A percentile compares a stretch with the other conserved stretches of the same genome.
These are phyloP conservation scores for Helminthosporium solani DNA, from an alignment of 2,329 filamentous ascomycete genomes.

Conservation along the genomic window DNA sequence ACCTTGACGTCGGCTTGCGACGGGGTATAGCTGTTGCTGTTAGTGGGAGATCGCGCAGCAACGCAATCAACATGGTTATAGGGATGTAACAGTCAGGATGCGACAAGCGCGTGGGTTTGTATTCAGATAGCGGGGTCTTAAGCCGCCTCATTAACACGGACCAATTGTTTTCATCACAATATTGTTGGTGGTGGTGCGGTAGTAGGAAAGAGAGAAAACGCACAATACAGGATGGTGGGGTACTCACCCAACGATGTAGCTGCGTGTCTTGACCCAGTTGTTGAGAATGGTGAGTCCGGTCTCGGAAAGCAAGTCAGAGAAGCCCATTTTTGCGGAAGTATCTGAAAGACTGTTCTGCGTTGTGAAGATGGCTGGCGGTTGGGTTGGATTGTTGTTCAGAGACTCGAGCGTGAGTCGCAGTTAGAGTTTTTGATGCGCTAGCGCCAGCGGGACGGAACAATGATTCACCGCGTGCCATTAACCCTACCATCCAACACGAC, in stretches of 20 bases:
- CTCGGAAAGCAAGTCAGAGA: slow-evolving; percentile 67
- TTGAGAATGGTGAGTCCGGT: slow-evolving; percentile 68
- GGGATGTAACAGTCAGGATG: slow-evolving; percentile 62
- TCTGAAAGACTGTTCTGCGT: slow-evolving; percentile 1
- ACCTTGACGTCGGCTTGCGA: slow-evolving; percentile 94
- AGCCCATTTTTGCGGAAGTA: slow-evolving; percentile 59
- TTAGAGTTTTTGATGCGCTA: neutral
- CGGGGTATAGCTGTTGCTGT: slow-evolving; percentile 58
- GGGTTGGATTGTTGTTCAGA: too few species aligned
- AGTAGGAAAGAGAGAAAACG: slow-evolving; percentile 18
- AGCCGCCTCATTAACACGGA: slow-evolving; percentile 95
- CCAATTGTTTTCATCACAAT: slow-evolving; percentile 83
- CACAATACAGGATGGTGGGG: slow-evolving; percentile 23
- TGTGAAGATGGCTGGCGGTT: neutral
- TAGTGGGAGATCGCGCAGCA: slow-evolving; percentile 17
- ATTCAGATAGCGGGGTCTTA: slow-evolving; percentile 86
- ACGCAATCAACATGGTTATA: slow-evolving; percentile 13
- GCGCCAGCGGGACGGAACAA: neutral
- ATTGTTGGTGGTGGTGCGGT: slow-evolving; percentile 26
- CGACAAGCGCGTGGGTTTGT: slow-evolving; percentile 72
- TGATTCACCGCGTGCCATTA: neutral
- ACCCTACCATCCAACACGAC: too few species aligned
- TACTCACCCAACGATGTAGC: slow-evolving; percentile 81
- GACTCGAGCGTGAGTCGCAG: neutral
- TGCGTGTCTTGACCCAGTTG: slow-evolving; percentile 71